Base-by-base conservation (phyloP, 2,329 filamentous ascomycete species). In the Beauveria scarabaeidicola region DNA sequence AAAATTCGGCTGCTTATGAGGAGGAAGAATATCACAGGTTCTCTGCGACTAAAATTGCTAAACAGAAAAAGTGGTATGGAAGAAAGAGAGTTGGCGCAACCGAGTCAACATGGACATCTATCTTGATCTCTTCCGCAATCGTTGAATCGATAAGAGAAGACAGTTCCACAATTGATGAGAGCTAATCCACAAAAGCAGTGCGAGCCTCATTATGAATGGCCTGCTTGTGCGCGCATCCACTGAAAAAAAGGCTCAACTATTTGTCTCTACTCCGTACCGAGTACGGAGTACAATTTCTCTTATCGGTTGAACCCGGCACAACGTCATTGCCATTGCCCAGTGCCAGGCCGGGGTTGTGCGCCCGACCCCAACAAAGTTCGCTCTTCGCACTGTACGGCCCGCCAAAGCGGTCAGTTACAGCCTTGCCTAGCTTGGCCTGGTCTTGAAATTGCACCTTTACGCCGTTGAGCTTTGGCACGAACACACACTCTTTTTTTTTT, bases 91-190 rank as follows among this genome's bases (percentile, higher is more conserved):
- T 60, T 40, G 43, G 27, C 38, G 44, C 41, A 51, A 50, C 19
- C 36, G n/a, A 32, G 11, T 21, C 19, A 19, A 21, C 21, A 38
- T 15, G 15, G 15, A 17, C 54, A 41, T 41, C 21, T 57, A 41
- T 41, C 21, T 57, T 41, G 44, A 32, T 23, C 32, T 40, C 32
- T 25, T 40, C 36, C 11, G 53, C 32, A 38, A 50, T 41, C 29
- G 27, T 36, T 32, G 52, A 46, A 43, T 32, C 36, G 38, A 40
- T 38, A 15, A 46, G 25, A 55, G 13, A 36, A 7, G 5, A n/a
- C n/a, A 44, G 51, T 56, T 61, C 59, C 59, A 61, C 59, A 61
- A 57, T 36, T 36, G 5, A 52, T 61, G 59, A 60, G 46, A 23
- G 19, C 38, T 23, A 51, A 43, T 51, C 54, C 54, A 58, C 54